Percentiles rank a stretch among this genome's conserved stretches.
Conservation (phyloP, 1,139 yeast genomes). For the Kodamaea sp. region DNA sequence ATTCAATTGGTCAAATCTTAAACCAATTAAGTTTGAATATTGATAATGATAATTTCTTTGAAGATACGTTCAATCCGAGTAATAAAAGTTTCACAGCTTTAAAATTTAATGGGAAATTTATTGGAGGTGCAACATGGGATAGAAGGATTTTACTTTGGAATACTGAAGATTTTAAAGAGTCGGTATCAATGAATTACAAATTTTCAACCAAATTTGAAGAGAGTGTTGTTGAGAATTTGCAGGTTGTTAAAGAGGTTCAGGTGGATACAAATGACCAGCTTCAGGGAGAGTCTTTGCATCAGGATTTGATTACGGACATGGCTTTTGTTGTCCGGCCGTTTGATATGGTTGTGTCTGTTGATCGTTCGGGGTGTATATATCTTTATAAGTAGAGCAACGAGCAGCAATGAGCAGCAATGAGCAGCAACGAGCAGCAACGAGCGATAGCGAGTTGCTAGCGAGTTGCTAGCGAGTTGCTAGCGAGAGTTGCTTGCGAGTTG, state of each 20-base stretch:
- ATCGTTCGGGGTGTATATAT: conserved; percentile 58
- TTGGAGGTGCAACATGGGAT: conserved; percentile 28
- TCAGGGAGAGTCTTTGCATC: conserved; percentile 24
- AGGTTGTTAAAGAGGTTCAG: conserved; percentile 11
- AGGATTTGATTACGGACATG: conserved; percentile 50
- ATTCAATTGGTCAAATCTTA: conserved; percentile 17
- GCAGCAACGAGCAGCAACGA: no score
- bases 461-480: no score
- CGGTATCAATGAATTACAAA: conserved; percentile 19
- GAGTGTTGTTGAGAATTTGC: background rate
- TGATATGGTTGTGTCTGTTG: conserved; percentile 60
- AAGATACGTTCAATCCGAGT: conserved; percentile 7
- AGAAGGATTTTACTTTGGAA: conserved; percentile 35
- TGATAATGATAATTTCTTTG: conserved; percentile 10
- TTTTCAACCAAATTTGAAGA: conserved; percentile 9
- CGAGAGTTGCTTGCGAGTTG: no score
- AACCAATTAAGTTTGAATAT: conserved; percentile 10
- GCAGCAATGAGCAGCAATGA: no score
- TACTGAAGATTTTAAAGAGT: conserved; percentile 21
- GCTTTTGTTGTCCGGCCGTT: conserved; percentile 48
- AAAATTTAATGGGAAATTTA: conserved; percentile 11
- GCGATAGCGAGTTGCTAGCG: no score
- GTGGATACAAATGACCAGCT: conserved; percentile 5
- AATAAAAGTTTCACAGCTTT: conserved; percentile 17
- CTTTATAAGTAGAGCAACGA: conserved; percentile 40